phyloP scores from a whole-genome alignment of 2,329 filamentous ascomycete species.

The Madurella fahalii region DNA sequence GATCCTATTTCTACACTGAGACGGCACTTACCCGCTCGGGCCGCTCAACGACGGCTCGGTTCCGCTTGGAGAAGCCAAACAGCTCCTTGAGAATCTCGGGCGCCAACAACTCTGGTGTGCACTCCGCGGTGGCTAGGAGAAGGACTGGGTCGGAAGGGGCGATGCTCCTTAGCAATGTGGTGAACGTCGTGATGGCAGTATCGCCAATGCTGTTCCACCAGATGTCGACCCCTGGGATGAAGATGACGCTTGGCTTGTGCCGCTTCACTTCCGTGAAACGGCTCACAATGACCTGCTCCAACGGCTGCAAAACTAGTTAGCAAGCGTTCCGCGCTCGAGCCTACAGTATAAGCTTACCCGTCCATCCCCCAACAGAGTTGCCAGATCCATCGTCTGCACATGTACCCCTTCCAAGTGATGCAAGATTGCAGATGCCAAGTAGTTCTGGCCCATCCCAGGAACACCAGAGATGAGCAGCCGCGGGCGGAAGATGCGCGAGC shows the following conservation, averaged over 20 bases:
- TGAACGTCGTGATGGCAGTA: constrained; percentile 75
- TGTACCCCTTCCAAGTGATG: constrained; percentile 92
- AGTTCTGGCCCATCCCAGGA: constrained; percentile 89
- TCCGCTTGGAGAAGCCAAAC: constrained; percentile 81
- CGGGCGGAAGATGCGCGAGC: constrained; percentile 81
- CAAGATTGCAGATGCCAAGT: constrained; percentile 78
- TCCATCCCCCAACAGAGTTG: constrained; percentile 79
- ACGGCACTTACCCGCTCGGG: constrained; percentile 55
- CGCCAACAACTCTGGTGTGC: constrained; percentile 49
- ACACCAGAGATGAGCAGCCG: constrained; percentile 78
- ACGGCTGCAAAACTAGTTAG: constrained; percentile 46
- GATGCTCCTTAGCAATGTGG: constrained; percentile 74
- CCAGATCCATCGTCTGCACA: constrained; percentile 89
- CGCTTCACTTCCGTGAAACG: constrained; percentile 89
- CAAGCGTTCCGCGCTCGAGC: background rate
- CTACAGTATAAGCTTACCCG: constrained; percentile 48
- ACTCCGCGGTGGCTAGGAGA: constrained; percentile 79
- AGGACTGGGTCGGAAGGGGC: constrained; percentile 88
- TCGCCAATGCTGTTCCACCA: constrained; percentile 68
- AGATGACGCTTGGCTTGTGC: constrained; percentile 94
- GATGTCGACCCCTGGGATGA: constrained; percentile 81
- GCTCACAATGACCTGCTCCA: constrained; percentile 85
- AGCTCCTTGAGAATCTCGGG: constrained; percentile 65
- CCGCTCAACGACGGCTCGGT: constrained; percentile 64
- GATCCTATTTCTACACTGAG: background rate